These are phyloP conservation scores for Omphalotus guepiniiformis DNA, from an alignment of 768 basidiomycete genomes.

Conservation along the genomic window DNA sequence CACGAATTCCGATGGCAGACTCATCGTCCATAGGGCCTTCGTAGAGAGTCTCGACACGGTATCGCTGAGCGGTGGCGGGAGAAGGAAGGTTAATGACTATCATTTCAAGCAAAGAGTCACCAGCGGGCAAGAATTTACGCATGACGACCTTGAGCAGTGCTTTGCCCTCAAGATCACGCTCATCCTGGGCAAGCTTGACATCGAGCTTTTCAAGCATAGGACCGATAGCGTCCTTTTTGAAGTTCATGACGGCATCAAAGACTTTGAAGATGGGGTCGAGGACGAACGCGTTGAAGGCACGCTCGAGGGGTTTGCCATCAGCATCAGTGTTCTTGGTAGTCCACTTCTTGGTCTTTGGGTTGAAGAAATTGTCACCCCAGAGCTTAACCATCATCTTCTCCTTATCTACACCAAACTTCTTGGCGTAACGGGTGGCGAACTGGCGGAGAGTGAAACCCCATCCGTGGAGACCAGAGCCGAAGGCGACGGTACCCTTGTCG, in stretches of 20 bases:
- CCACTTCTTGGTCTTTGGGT: constrained; percentile 96
- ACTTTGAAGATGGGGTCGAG: constrained; percentile 99
- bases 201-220: constrained; percentile 96
- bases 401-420: constrained; percentile 99
- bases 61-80: constrained; percentile 93
- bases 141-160: constrained; percentile 94
- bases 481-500: constrained; percentile 96
- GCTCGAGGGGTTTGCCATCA: constrained; percentile 90
- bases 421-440: constrained; percentile 90
- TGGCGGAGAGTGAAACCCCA: constrained; percentile 99
- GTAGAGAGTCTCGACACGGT: constrained; percentile 99
- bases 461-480: constrained; percentile 98
- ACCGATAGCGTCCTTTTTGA: constrained; percentile 86
- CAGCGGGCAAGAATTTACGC: constrained; percentile 99
- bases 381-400: constrained; percentile 97
- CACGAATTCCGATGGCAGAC: constrained; percentile 96
- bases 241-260: constrained; percentile 99
- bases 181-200: constrained; percentile 80
- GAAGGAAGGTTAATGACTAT: constrained; percentile 99
- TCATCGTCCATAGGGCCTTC: constrained; percentile 99
- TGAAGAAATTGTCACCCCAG: constrained; percentile 99
- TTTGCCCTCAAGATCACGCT: constrained; percentile 94
- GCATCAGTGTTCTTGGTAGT: constrained; percentile 68
- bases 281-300: constrained; percentile 97
- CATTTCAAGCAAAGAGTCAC: constrained; percentile 99